Evolutionary conservation across 1,284 basidiomycete species (phyloP), one percentile per base, ranked within the genome.

Genomic region (Leccinum griseonigrum): DNA sequence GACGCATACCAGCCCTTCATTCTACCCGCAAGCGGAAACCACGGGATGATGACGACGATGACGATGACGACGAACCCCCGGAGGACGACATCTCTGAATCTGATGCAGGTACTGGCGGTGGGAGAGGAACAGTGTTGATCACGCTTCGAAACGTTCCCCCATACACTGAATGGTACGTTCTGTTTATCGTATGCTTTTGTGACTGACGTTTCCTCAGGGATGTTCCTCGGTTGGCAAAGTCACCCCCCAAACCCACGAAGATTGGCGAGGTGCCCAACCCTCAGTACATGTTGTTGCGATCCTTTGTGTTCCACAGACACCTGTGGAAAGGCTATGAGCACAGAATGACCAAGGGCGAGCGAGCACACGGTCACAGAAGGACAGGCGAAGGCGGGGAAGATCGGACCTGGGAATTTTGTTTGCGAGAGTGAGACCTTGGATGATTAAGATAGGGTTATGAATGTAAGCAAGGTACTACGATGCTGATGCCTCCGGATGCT

Each of bases 251-350:
- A 50, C 79, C 83, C 28, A 74, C 77, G 56, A 75, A 76, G 57
- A 72, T 76, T 2, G 80, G 77, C 36, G 74, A 77, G 28, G 75
- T 77, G 11, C 74, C 78, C 9, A 92, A 90, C 71, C 90, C 92
- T 4, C 78, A 76, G 10, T 98, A 92, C 71, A 83, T 77, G 3
- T 81, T 94, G 4, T 76, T 95, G 54, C 83, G 94, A 28, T 95
- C 93, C 1, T 98, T 97, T 74, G 81, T 78, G 28, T 99, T 99
- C 69, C 79, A 87, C 53, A 82, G 92, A 29, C 75, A 74, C 13
- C 71, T 79, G 1, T 98, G 94, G 86, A 83, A 83, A 55, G 94
- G 92, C 0, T 98, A 98, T 69, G 88, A 89, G 66, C 96, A 98
- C 76, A 80, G 93, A 11, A 90, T 97, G 83, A 98, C 96, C 1